A percentile compares a stretch with the other conserved stretches of the same genome.
phyloP scores from a whole-genome alignment of 2,329 filamentous ascomycete species.

The Fusarium piperis region DNA sequence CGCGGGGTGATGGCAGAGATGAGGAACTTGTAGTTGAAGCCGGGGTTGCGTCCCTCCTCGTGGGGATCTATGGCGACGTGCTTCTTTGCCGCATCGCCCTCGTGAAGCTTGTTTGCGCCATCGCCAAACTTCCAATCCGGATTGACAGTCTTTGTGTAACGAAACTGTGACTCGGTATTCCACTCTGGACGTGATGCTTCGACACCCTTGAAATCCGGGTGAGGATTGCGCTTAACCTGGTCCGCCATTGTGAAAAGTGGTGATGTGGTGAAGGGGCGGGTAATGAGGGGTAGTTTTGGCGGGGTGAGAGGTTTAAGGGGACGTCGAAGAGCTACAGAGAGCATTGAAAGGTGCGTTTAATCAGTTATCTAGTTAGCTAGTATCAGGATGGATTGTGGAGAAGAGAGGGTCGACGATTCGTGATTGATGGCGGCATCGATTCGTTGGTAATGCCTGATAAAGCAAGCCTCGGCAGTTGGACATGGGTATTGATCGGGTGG shows the following conservation, averaged over 20 bases:
- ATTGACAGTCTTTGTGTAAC: conserved; percentile 69
- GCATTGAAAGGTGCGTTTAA: not conserved
- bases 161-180: conserved; percentile 58
- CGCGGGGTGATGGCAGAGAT: conserved; percentile 86
- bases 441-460: conserved; percentile 34
- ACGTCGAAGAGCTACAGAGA: not conserved
- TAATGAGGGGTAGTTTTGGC: not conserved
- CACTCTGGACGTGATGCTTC: conserved; percentile 73
- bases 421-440: not conserved
- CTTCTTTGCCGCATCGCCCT: conserved; percentile 46
- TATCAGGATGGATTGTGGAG: conserved; percentile 11
- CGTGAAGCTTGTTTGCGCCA: conserved; percentile 66
- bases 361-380: not conserved
- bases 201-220: conserved; percentile 77
- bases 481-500: not conserved
- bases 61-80: conserved; percentile 87
- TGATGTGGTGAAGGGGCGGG: conserved; percentile 12
- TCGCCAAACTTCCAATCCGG: conserved; percentile 73
- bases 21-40: conserved; percentile 90
- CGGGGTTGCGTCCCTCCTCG: conserved; percentile 70
- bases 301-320: conserved; percentile 15
- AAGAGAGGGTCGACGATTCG: conserved; percentile 5
- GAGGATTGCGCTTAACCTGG: conserved; percentile 64
- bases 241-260: conserved; percentile 42
- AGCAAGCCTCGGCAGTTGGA: conserved; percentile 7